A percentile compares a stretch with the other conserved stretches of the same genome.
phyloP scores from a whole-genome alignment of 176 grass and related monocot species.

The Saccharum spontaneum region DNA sequence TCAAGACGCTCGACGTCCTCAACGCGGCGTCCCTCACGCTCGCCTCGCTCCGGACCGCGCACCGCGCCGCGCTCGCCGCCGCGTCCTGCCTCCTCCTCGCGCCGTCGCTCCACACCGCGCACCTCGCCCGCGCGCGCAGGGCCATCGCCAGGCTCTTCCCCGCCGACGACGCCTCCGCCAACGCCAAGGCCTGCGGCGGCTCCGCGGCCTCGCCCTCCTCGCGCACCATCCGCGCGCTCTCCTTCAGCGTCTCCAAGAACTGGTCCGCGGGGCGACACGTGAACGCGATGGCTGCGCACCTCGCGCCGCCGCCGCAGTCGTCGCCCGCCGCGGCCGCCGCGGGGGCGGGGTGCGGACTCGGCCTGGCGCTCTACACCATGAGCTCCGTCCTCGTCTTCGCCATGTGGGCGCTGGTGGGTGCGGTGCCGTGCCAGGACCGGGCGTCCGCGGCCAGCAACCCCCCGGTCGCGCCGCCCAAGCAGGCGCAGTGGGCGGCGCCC shows the following conservation, averaged over 20 bases:
- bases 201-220: slow-evolving; percentile 13
- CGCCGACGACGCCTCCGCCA: neutral
- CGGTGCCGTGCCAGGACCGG: slow-evolving; percentile 66
- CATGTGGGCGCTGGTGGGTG: slow-evolving; percentile 73
- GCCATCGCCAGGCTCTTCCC: slow-evolving; percentile 61
- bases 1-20: slow-evolving; percentile 86
- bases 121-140: slow-evolving; percentile 70
- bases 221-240: slow-evolving; percentile 42
- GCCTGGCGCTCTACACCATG: slow-evolving; percentile 87
- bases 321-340: neutral
- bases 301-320: slow-evolving; percentile 40
- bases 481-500: slow-evolving; percentile 64
- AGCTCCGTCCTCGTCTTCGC: slow-evolving; percentile 76
- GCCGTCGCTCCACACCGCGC: slow-evolving; percentile 34
- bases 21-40: slow-evolving; percentile 75
- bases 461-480: slow-evolving; percentile 52
- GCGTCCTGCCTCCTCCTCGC: slow-evolving; percentile 66
- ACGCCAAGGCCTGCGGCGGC: neutral
- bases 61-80: slow-evolving; percentile 67
- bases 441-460: slow-evolving; percentile 1
- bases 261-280: slow-evolving; percentile 64
- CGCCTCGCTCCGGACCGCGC: slow-evolving; percentile 62
- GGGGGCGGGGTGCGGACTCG: slow-evolving; percentile 47
- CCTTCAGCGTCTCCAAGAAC: slow-evolving; percentile 75
- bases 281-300: slow-evolving; percentile 71